Base-by-base conservation (phyloP, 176 grass and related monocot species). In the Triticum turgidum region DNA sequence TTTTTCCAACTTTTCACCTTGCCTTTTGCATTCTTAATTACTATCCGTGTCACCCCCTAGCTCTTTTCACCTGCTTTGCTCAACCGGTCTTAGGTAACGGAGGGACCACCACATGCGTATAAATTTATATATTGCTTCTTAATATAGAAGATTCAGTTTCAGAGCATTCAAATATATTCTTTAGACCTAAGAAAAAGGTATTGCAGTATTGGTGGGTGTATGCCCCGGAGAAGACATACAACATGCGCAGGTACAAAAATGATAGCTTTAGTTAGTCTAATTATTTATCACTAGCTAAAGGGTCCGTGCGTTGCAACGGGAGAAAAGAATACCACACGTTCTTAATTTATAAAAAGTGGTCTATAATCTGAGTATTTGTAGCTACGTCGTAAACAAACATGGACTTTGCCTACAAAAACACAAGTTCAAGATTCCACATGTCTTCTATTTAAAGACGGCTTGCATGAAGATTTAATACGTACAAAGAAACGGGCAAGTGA, bases 11-110 rank as follows among this genome's bases (percentile, higher is more conserved):
- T 15, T 47, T 73, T 73, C 2, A 45, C 12, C 71, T 73, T 73
- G 22, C 71, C n/a, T 73, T 47, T 73, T 12, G 4, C 39, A 25
- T 15, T 27, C 71, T 73, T 25, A 73, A 44, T 73, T 47, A 45
- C 71, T 47, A 9, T 71, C 4, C 1, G 37, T 41, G 7, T 41
- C 38, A n/a, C 1, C 35, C 34, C 35, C 7, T 69, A 21, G 33
- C 67, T 71, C 68, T 41, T 71, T 73, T 47, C 39, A 25, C 71
- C 71, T 73, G 39, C 71, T 73, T 73, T 73, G 38, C 71, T 45
- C n/a, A 73, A 15, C 71, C 11, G 5, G 71, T 47, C 71, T 73
- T 47, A 73, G 39, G 21, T 73, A 73, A 45, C 44, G 39, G 35
- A 73, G 69, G 69, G 69, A n/a, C 0, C 37, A 22, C 2, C 39